Conservation (phyloP, 2,329 filamentous ascomycete genomes). For the Sporothrix pallida region DNA sequence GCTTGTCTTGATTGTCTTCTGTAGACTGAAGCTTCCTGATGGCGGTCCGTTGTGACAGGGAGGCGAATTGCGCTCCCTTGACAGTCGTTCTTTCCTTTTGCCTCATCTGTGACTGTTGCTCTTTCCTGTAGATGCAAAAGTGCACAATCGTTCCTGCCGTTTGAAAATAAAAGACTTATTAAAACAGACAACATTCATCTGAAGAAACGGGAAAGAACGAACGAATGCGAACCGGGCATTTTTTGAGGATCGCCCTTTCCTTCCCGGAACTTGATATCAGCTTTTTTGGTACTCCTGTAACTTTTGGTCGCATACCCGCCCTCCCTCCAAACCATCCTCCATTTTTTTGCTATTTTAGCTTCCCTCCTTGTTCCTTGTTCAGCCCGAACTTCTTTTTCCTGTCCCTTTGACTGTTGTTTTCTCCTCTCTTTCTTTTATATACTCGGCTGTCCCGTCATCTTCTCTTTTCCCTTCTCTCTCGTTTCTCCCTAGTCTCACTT, state of each 20-base stretch:
- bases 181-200: not conserved
- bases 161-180: not conserved
- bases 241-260: conserved; percentile 3
- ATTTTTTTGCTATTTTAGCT: conserved; percentile 21
- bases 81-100: not conserved
- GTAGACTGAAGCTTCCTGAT: not conserved
- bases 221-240: not conserved
- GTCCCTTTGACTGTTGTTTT: not conserved
- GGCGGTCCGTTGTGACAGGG: not conserved
- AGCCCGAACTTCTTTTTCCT: too few species aligned
- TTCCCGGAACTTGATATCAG: conserved; percentile 20
- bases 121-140: not conserved
- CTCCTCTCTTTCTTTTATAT: conserved; percentile 19
- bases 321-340: not conserved
- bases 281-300: not conserved
- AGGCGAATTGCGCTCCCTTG: conserved; percentile 13
- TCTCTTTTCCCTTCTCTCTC: conserved; percentile 26
- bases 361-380: not conserved
- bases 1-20: not conserved
- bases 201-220: not conserved
- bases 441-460: conserved; percentile 6
- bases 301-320: not conserved
- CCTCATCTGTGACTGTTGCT: conserved; percentile 4
- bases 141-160: not conserved
- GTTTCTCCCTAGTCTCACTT: not conserved